Evolutionary conservation across 495 filamentous ascomycete genomes (phyloP), one percentile per base, ranked within the genome.

Genomic region (Neurospora sp.): DNA sequence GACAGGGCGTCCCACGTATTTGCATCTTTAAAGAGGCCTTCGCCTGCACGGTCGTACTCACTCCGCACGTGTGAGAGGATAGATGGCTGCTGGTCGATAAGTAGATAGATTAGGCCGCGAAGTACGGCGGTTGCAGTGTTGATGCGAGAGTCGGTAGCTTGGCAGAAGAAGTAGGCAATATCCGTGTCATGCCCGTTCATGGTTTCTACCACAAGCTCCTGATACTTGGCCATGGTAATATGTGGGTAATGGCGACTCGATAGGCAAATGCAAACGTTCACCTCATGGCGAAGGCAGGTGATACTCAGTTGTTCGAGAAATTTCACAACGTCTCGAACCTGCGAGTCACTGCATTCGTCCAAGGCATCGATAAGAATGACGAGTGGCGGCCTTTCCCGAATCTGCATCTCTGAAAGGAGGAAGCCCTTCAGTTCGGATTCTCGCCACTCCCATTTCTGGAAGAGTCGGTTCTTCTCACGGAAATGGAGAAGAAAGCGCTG

Each of bases 161-260:
- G 27, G 27, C 27, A 27, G 27, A 27, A 27, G 27, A 27, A 27
- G 27, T 27, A 27, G 3, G 22, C 5, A 22, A 77, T 72, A 22
- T 77, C 74, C 22, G 48, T 2, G 40, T 6, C 40, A 42, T 40
- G 48, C 5, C 59, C 71, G 42, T 4, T 38, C 42, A 0, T 35
- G n/a, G 20, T 74, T 39, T 78, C 73, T 5, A 75, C 22, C 1
- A 69, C 48, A 7, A 78, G 31, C 16, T 74, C 31, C 27, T 71
- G 40, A 83, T 82, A 12, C 73, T 9, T 44, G 7, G 41, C 6
- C 16, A 44, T 44, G 16, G 41, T 8, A 44, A 44, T 44, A 5
- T 44, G 41, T 4, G 81, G 81, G 53, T 82, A 81, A 68, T 82
- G 81, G 1, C 81, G 78, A 44, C 81, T 82, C 5, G 81, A 80